Evolutionary conservation across 352 stramenopile species (phyloP).

Genomic region (Poterioochromonas sp.): DNA sequence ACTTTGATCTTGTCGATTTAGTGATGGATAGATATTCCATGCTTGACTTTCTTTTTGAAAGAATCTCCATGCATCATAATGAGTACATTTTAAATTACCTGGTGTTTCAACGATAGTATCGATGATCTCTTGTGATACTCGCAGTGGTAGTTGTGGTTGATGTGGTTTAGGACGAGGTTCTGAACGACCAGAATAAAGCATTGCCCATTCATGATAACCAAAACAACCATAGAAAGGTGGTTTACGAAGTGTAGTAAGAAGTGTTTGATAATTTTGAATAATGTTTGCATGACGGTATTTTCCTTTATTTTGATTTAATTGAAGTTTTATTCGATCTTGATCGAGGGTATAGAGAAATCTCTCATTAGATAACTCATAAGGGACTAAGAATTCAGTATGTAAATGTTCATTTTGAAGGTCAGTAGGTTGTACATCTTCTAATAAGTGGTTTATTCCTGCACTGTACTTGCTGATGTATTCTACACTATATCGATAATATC

Average conservation of each 20-base stretch:
- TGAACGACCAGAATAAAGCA: background rate
- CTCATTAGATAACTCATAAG: background rate
- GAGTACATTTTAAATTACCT: background rate
- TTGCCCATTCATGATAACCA: conserved; percentile 26
- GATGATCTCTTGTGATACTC: conserved; percentile 1
- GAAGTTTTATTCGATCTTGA: background rate
- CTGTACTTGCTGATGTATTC: background rate
- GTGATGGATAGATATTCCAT: background rate
- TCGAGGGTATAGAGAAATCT: background rate
- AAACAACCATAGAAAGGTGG: background rate
- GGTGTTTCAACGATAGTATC: conserved; percentile 1
- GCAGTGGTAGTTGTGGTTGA: background rate
- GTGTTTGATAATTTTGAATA: background rate
- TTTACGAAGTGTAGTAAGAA: background rate
- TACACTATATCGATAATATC: background rate
- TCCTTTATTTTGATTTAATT: background rate
- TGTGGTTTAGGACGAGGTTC: background rate
- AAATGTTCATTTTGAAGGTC: background rate
- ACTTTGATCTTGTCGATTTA: background rate
- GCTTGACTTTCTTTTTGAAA: background rate
- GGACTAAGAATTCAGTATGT: background rate
- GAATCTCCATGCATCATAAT: conserved; percentile 19
- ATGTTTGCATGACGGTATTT: background rate
- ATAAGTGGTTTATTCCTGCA: background rate
- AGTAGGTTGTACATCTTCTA: background rate